Percentiles rank a stretch among this genome's conserved stretches.
phyloP scores from a whole-genome alignment of 495 filamentous ascomycete species.

The Annulohypoxylon stygium region DNA sequence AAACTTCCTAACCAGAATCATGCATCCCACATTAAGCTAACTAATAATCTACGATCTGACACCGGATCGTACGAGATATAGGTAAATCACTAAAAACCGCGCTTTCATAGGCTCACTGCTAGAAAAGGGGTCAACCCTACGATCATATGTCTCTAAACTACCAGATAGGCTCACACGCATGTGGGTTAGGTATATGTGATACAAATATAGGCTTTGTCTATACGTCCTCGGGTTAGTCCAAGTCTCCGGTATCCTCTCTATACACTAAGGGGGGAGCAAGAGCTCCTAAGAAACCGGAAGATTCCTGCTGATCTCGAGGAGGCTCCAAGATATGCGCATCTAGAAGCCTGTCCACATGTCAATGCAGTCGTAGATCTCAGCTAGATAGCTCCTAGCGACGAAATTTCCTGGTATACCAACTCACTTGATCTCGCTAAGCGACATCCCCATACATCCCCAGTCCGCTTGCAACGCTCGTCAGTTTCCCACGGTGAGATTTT shows the following conservation, averaged over 20 bases:
- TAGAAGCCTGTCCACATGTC: background rate
- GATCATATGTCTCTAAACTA: background rate
- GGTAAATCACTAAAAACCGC: slow-evolving; percentile 11
- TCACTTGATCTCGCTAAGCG: slow-evolving; percentile 3
- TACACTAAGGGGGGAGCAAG: too few species aligned
- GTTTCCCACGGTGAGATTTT: slow-evolving; percentile 13
- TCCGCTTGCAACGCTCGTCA: slow-evolving; percentile 1
- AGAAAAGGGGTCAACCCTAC: background rate
- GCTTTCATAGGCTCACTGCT: background rate
- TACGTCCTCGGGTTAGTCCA: background rate
- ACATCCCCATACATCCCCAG: background rate
- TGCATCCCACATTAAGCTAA: background rate
- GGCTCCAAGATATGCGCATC: slow-evolving; percentile 1
- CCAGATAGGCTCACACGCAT: background rate
- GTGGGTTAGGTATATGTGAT: slow-evolving; percentile 2
- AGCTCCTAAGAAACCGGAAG: background rate
- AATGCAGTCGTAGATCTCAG: slow-evolving; percentile 2
- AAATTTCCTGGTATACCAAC: background rate
- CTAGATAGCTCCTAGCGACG: slow-evolving; percentile 3
- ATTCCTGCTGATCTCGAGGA: background rate
- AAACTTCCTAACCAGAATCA: slow-evolving; percentile 21
- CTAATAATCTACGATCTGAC: slow-evolving; percentile 8
- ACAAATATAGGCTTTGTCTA: background rate
- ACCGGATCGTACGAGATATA: slow-evolving; percentile 6
- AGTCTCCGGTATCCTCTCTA: background rate